A percentile compares a stretch with the other conserved stretches of the same genome.
Evolutionary conservation across 495 filamentous ascomycete species (phyloP).

Genomic region (Xeromyces bisporus): DNA sequence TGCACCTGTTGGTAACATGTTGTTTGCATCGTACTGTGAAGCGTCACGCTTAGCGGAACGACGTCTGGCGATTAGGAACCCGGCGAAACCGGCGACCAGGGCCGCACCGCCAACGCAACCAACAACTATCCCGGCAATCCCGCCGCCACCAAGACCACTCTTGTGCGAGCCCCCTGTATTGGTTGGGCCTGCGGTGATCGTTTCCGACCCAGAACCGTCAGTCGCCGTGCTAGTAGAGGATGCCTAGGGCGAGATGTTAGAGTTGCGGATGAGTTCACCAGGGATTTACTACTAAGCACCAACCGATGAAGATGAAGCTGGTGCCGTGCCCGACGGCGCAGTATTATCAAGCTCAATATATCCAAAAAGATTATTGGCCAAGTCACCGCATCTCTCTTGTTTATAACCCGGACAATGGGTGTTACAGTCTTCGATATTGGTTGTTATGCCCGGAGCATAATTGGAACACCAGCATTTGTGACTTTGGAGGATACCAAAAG

Average conservation of each 20-base stretch:
- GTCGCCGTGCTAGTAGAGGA: too few species aligned
- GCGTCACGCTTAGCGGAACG: conserved; percentile 16
- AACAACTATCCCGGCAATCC: conserved; percentile 33
- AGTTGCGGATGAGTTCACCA: too few species aligned
- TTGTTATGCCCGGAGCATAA: conserved; percentile 37
- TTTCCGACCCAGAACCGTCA: too few species aligned
- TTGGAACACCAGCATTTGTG: conserved; percentile 64
- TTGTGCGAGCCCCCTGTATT: too few species aligned
- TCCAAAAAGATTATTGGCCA: conserved; percentile 34
- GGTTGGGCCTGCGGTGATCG: too few species aligned
- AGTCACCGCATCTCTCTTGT: conserved; percentile 44
- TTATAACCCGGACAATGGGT: conserved; percentile 50
- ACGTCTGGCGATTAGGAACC: conserved; percentile 28
- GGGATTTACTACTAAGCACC: too few species aligned
- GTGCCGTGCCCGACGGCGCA: conserved; percentile 19
- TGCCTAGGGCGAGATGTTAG: too few species aligned
- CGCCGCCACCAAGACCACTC: conserved; percentile 16
- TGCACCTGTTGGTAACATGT: conserved; percentile 18
- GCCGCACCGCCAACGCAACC: conserved; percentile 31
- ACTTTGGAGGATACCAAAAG: conserved; percentile 49
- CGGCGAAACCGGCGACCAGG: conserved; percentile 20
- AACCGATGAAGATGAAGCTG: conserved; percentile 9
- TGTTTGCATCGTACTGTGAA: conserved; percentile 10
- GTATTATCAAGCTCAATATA: conserved; percentile 30
- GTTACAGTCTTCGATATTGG: conserved; percentile 32